Evolutionary conservation across 352 stramenopile genomes (phyloP).

Genomic region (Albugo laibachii): DNA sequence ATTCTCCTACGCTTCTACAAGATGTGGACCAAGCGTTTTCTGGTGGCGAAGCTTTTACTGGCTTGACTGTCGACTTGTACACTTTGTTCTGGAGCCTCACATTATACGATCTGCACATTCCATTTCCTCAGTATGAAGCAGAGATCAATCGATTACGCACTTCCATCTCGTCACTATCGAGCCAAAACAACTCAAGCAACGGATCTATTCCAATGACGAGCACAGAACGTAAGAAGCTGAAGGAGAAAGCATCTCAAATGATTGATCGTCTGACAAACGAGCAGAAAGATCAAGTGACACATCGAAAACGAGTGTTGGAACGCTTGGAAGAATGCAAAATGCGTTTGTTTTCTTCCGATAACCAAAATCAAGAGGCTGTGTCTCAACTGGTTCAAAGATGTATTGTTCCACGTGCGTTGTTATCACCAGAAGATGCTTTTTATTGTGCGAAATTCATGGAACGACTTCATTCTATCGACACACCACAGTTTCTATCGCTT

Average conservation of each 20-base stretch:
- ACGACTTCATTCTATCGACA: constrained; percentile 47
- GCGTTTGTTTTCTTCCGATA: constrained; percentile 23
- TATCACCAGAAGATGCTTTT: constrained; percentile 69
- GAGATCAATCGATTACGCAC: constrained; percentile 59
- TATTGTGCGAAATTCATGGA: constrained; percentile 77
- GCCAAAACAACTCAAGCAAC: constrained; percentile 6
- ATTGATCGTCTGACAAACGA: constrained; percentile 73
- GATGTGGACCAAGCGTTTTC: constrained; percentile 29
- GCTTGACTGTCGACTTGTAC: constrained; percentile 58
- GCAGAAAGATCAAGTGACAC: constrained; percentile 68
- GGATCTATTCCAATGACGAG: constrained; percentile 10
- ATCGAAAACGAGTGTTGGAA: constrained; percentile 70
- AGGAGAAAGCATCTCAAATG: constrained; percentile 52
- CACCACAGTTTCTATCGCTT: constrained; percentile 44
- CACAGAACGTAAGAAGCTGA: constrained; percentile 61
- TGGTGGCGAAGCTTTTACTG: constrained; percentile 20
- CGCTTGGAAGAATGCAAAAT: constrained; percentile 51
- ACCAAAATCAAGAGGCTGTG: constrained; percentile 19
- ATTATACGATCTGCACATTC: constrained; percentile 75
- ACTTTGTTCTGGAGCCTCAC: constrained; percentile 74
- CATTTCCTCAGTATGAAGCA: constrained; percentile 66
- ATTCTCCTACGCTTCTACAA: constrained; percentile 27
- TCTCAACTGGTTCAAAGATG: constrained; percentile 62
- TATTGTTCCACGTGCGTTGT: constrained; percentile 46
- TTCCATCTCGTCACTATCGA: constrained; percentile 18